A percentile compares a stretch with the other conserved stretches of the same genome.
These are phyloP conservation scores for Kuraishia hungarica DNA, from an alignment of 805 yeast genomes.

Conservation along the genomic window DNA sequence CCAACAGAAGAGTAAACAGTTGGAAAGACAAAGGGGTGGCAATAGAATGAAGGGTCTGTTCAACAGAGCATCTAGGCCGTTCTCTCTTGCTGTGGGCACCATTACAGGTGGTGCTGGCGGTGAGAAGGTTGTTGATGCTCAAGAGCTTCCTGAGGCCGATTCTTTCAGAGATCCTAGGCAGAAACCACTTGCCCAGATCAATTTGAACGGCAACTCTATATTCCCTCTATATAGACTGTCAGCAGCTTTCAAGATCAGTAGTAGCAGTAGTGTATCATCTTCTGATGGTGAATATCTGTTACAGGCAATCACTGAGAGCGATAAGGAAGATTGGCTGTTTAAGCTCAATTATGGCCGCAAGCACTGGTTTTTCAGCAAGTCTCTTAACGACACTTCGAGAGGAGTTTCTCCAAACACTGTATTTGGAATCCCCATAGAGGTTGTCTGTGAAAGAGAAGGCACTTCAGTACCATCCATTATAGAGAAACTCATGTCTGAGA, in stretches of 20 bases:
- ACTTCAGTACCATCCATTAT: conserved; percentile 58
- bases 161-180: conserved; percentile 28
- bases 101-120: conserved; percentile 22
- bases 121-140: conserved; percentile 39
- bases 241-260: conserved; percentile 38
- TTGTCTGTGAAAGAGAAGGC: conserved; percentile 67
- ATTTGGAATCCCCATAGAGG: conserved; percentile 80
- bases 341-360: conserved; percentile 36
- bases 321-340: conserved; percentile 68
- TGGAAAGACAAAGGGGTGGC: not conserved
- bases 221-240: conserved; percentile 47
- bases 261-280: conserved; percentile 4
- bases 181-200: conserved; percentile 42
- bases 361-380: conserved; percentile 47
- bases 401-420: conserved; percentile 26
- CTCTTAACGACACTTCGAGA: conserved; percentile 13
- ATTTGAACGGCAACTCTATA: conserved; percentile 35
- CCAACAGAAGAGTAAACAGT: not conserved
- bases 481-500: conserved; percentile 56
- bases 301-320: conserved; percentile 56
- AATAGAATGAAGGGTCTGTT: conserved; percentile 14
- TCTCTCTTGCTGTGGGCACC: conserved; percentile 40
- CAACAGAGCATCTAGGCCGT: conserved; percentile 46
- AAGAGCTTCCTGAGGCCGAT: conserved; percentile 52
- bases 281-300: conserved; percentile 38